A percentile compares a stretch with the other conserved stretches of the same genome.
These are phyloP conservation scores for Wolfiporia cocos DNA, from an alignment of 1,284 basidiomycete species.

Conservation along the genomic window DNA sequence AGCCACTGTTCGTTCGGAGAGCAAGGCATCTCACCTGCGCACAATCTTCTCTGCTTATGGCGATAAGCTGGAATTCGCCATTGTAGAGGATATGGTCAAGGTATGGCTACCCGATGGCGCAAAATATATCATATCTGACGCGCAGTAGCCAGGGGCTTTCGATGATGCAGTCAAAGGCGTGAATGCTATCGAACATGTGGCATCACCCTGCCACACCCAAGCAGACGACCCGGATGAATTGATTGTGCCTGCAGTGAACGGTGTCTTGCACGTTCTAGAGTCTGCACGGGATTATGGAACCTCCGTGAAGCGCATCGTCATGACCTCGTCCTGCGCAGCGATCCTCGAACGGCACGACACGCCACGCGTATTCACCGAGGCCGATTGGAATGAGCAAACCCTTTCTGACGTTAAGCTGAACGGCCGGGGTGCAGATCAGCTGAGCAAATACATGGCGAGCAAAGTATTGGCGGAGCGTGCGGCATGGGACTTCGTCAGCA, in stretches of 20 bases:
- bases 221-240: constrained; percentile 30
- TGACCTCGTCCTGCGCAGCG: constrained; percentile 54
- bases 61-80: constrained; percentile 41
- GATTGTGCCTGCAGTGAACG: constrained; percentile 25
- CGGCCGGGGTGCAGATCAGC: constrained; percentile 37
- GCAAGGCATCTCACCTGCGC: constrained; percentile 44
- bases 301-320: constrained; percentile 56
- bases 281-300: constrained; percentile 26
- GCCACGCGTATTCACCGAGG: constrained; percentile 30
- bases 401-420: constrained; percentile 44
- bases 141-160: constrained; percentile 30
- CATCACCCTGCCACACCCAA: constrained; percentile 35
- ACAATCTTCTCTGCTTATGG: constrained; percentile 40
- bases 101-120: not conserved
- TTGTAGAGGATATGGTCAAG: constrained; percentile 48
- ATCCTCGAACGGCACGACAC: constrained; percentile 28
- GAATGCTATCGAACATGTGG: constrained; percentile 39
- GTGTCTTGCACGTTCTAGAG: constrained; percentile 22
- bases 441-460: constrained; percentile 47
- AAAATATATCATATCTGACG: not conserved
- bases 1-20: constrained; percentile 46
- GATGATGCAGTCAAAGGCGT: constrained; percentile 36
- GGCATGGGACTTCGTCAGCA: constrained; percentile 51
- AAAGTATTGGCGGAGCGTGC: too few species aligned
- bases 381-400: too few species aligned